A percentile compares a stretch with the other conserved stretches of the same genome.
phyloP scores from a whole-genome alignment of 805 yeast species.

The Nakazawaea ambrosiae region DNA sequence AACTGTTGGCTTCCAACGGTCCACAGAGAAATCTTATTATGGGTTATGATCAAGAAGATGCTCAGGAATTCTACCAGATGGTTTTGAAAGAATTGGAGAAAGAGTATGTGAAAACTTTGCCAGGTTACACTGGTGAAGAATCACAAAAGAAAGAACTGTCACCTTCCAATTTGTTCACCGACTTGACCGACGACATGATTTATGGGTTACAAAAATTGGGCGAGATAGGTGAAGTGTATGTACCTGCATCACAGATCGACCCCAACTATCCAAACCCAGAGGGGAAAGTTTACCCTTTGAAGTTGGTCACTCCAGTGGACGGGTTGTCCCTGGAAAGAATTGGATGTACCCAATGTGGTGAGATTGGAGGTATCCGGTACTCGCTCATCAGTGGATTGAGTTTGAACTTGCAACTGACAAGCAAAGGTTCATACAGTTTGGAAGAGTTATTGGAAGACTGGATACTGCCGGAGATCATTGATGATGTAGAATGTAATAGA shows the following conservation, averaged over 20 bases:
- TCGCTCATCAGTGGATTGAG: slow-evolving; percentile 72
- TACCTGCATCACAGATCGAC: slow-evolving; percentile 73
- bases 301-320: slow-evolving; percentile 82
- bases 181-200: slow-evolving; percentile 22
- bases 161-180: slow-evolving; percentile 5
- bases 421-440: slow-evolving; percentile 36
- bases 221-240: slow-evolving; percentile 53
- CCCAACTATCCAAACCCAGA: slow-evolving; percentile 48
- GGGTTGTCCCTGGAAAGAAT: slow-evolving; percentile 85
- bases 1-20: slow-evolving; percentile 60
- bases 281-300: slow-evolving; percentile 41
- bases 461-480: slow-evolving; percentile 77
- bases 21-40: slow-evolving; percentile 71
- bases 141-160: slow-evolving; percentile 7
- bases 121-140: slow-evolving; percentile 21
- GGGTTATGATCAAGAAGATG: slow-evolving; percentile 93
- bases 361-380: slow-evolving; percentile 84
- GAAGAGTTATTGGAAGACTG: slow-evolving; percentile 54
- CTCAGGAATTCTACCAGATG: slow-evolving; percentile 90
- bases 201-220: slow-evolving; percentile 42
- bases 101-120: slow-evolving; percentile 33
- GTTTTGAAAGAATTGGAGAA: slow-evolving; percentile 60
- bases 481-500: slow-evolving; percentile 91
- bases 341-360: slow-evolving; percentile 88
- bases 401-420: slow-evolving; percentile 52